A percentile compares a stretch with the other conserved stretches of the same genome.
These are phyloP conservation scores for Gnaphalium uliginosum DNA, from an alignment of 129 eudicot species.

Conservation along the genomic window DNA sequence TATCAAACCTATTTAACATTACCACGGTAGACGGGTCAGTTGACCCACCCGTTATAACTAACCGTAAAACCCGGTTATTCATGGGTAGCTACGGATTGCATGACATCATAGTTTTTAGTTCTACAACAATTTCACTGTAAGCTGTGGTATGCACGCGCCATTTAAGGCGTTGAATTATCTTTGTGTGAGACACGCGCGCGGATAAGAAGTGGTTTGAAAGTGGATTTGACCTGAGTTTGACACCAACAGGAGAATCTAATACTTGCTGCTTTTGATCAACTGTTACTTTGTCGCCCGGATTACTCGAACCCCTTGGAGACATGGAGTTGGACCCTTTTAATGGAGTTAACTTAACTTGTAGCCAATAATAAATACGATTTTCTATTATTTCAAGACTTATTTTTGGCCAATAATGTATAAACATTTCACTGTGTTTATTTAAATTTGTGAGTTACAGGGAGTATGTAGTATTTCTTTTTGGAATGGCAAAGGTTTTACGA, in stretches of 20 bases:
- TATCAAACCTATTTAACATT: too few species aligned
- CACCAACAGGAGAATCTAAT: constrained; percentile 12
- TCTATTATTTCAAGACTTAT: too few species aligned
- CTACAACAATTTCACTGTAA: neutral
- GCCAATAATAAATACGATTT: neutral
- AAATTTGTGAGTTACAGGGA: too few species aligned
- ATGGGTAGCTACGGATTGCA: neutral
- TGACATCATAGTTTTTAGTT: neutral
- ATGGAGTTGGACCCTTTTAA: too few species aligned
- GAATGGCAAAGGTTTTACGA: neutral
- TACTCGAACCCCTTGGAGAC: constrained; percentile 6
- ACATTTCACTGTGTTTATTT: neutral
- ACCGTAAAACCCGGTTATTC: neutral
- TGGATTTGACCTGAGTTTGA: constrained; percentile 6
- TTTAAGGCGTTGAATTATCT: neutral
- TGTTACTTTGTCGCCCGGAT: constrained; percentile 5
- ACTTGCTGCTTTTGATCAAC: constrained; percentile 9
- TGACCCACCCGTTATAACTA: neutral
- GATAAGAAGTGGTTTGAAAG: neutral
- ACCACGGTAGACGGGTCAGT: too few species aligned
- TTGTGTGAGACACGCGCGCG: neutral
- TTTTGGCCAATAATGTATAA: neutral
- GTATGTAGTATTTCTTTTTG: neutral
- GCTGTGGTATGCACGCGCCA: neutral
- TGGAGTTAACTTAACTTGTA: neutral